Conservation (phyloP, 176 grass and related monocot species). For the Carex scoparia region DNA sequence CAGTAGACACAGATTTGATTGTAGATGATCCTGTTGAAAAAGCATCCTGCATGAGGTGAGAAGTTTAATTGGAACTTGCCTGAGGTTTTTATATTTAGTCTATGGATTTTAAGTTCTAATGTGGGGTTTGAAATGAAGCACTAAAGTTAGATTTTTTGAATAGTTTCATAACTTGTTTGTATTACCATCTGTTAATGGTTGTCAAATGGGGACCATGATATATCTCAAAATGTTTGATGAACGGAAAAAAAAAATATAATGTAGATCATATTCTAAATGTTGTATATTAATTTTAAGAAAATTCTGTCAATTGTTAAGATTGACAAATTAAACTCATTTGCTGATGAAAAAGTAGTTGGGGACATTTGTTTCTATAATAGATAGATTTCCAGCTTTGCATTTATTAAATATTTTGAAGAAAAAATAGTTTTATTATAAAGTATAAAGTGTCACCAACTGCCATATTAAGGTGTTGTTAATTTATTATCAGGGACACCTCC, state of each 20-base stretch:
- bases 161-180: neutral
- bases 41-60: neutral
- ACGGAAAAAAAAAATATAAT: neutral
- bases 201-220: neutral
- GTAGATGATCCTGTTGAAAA: neutral
- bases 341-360: neutral
- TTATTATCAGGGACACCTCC: slow-evolving; percentile 9
- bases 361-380: neutral
- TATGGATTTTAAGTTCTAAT: neutral
- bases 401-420: neutral
- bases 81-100: neutral
- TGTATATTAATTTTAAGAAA: neutral
- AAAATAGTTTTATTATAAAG: neutral
- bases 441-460: neutral
- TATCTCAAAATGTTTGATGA: neutral
- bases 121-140: neutral
- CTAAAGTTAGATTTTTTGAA: neutral
- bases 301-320: neutral
- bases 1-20: neutral
- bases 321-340: neutral
- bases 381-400: neutral
- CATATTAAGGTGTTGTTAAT: neutral
- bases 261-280: neutral
- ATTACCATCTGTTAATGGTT: neutral
- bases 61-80: neutral